A percentile compares a stretch with the other conserved stretches of the same genome.
Evolutionary conservation across 768 basidiomycete genomes (phyloP).

Genomic region (Chiua virens): DNA sequence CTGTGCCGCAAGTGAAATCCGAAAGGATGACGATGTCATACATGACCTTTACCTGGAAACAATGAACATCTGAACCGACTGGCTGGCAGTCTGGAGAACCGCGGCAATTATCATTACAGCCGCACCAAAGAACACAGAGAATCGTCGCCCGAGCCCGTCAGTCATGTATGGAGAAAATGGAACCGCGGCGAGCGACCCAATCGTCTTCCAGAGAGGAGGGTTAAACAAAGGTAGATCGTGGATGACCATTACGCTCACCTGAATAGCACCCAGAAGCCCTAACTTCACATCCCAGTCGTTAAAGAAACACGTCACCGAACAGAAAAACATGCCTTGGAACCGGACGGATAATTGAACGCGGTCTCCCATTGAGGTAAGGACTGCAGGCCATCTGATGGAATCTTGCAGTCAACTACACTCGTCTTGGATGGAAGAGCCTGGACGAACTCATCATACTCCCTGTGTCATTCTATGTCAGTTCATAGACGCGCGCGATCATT

Average conservation of each 20-base stretch:
- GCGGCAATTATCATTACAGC: conserved; percentile 40
- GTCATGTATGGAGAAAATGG: conserved; percentile 42
- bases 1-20: not conserved
- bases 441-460: conserved; percentile 41
- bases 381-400: conserved; percentile 35
- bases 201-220: conserved; percentile 30
- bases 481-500: no score
- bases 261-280: conserved; percentile 38
- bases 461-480: no score
- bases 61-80: conserved; percentile 45
- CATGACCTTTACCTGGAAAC: conserved; percentile 34
- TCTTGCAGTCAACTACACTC: not conserved
- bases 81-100: conserved; percentile 37
- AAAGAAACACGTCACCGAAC: not conserved
- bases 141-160: conserved; percentile 40
- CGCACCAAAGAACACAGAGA: conserved; percentile 39
- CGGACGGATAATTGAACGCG: conserved; percentile 32
- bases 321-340: conserved; percentile 24
- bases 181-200: conserved; percentile 38
- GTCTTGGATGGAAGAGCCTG: no score
- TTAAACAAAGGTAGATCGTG: no score
- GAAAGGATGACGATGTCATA: not conserved
- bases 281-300: conserved; percentile 18
- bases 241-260: conserved; percentile 19
- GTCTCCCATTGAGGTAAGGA: conserved; percentile 38